Evolutionary conservation across 164 flowering plant genomes (phyloP).

Genomic region (Aristolochia californica): DNA sequence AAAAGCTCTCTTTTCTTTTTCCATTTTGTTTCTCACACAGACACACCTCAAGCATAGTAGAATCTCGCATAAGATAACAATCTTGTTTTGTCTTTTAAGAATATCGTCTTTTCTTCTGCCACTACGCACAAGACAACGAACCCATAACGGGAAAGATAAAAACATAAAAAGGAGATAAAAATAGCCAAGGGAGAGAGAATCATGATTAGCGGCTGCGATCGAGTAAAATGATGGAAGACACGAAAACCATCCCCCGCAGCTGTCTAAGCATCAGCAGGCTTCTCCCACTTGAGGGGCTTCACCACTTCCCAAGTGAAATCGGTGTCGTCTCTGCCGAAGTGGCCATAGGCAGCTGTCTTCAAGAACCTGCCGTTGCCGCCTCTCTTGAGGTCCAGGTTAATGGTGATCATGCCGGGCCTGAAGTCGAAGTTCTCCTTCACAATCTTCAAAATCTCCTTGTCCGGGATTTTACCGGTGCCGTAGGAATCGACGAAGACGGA

Average conservation of each 20-base stretch:
- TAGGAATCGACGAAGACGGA: conserved; percentile 64
- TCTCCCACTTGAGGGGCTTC: conserved; percentile 84
- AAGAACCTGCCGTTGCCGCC: conserved; percentile 68
- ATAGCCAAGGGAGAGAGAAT: background rate
- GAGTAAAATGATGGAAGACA: too few relatives aligned
- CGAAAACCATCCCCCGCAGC: background rate
- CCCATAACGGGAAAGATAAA: background rate
- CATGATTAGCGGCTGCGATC: too few relatives aligned
- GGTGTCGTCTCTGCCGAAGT: conserved; percentile 77
- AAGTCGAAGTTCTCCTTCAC: conserved; percentile 74
- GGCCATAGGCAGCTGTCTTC: conserved; percentile 82
- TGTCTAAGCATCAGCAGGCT: conserved; percentile 29
- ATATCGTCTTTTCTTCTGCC: too few relatives aligned
- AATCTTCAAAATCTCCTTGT: conserved; percentile 62
- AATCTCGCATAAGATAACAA: too few relatives aligned
- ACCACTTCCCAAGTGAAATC: conserved; percentile 90
- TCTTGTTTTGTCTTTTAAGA: too few relatives aligned
- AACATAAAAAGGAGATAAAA: background rate
- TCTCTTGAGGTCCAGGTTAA: conserved; percentile 67
- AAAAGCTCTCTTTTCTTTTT: too few relatives aligned
- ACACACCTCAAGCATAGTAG: too few relatives aligned
- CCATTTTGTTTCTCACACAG: too few relatives aligned
- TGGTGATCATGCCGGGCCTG: conserved; percentile 79
- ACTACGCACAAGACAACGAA: too few relatives aligned
- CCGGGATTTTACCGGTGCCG: conserved; percentile 61